A percentile compares a stretch with the other conserved stretches of the same genome.
These are phyloP conservation scores for Saccharomycopsis sp. DNA, from an alignment of 805 yeast species.

Conservation along the genomic window DNA sequence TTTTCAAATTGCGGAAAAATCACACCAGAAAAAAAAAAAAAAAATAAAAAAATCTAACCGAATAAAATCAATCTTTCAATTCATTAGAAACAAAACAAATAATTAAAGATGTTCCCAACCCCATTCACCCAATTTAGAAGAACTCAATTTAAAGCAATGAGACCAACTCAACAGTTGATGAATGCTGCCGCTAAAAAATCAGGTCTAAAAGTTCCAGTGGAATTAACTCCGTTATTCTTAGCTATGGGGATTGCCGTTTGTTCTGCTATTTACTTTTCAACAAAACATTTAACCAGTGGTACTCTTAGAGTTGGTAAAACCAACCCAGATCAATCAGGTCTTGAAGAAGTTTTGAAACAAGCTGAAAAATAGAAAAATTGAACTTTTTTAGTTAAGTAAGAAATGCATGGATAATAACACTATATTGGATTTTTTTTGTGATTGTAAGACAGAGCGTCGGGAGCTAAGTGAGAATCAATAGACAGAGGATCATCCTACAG, in stretches of 20 bases:
- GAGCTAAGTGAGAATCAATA: no score
- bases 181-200: conserved; percentile 26
- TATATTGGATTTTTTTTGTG: no score
- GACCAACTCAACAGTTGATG: conserved; percentile 29
- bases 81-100: neutral
- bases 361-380: no score
- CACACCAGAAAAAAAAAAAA: no score
- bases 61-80: no score
- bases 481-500: no score
- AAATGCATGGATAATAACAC: neutral
- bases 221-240: conserved; percentile 35
- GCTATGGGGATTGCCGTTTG: conserved; percentile 36
- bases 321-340: conserved; percentile 26
- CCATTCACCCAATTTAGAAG: conserved; percentile 15
- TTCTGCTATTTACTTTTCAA: conserved; percentile 34
- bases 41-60: no score
- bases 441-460: no score
- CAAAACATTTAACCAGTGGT: conserved; percentile 32
- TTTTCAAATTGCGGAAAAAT: no score
- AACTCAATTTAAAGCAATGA: conserved; percentile 25
- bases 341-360: conserved; percentile 18
- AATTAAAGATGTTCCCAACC: conserved; percentile 17
- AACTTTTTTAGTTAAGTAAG: neutral
- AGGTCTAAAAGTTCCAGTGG: conserved; percentile 30
- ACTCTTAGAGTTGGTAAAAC: conserved; percentile 34